Evolutionary conservation across 164 flowering plant species (phyloP), one percentile per base, ranked within the genome.

Genomic region (Malania oleifera): DNA sequence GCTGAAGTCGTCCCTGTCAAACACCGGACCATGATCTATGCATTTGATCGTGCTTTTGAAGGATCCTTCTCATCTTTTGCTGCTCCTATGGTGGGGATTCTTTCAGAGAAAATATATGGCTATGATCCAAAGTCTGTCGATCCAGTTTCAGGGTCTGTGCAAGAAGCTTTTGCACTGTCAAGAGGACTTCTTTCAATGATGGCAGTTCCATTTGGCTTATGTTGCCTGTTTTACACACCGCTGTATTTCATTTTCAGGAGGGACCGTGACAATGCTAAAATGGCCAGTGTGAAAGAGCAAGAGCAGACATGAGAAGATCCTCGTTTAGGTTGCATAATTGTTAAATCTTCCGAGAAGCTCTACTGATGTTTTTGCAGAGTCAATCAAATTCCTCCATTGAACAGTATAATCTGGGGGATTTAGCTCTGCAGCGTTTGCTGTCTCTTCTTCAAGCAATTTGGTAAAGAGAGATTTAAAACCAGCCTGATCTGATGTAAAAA

Each of bases 31-130:
- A 88, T 88, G 97, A 84, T 93, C 18, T 93, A 93, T 62, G 97
- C 99, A 26, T 93, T 91, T 61, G 99, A 93, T 61, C 96, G 96
- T 22, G 95, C 96, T 38, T 80, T 93, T 55, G 99, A 93, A 69
- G 96, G 81, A 7, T 90, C 97, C 0, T 84, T 93, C 71, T 90
- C 97, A 31, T 82, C 96, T 1, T 80, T 88, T 63, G 97, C 99
- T n/a, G 95, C 99, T 26, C 99, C 97, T 6, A 41, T 91, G 61
- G 99, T 91, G 5, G 97, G 97, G 24, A 81, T 93, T 47, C 80
- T 93, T 18, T 75, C 99, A 7, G 99, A 93, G 74, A 85, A 79
- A 65, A 68, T 87, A 26, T 93, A 77, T 48, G 98, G 98, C 0
- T 90, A 93, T 66, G 82, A 90, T 60, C 68, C 90, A 1, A 89